Percentiles rank a stretch among this genome's conserved stretches.
phyloP scores from a whole-genome alignment of 2,329 filamentous ascomycete species.

The Tolypocladium pustulatum region DNA sequence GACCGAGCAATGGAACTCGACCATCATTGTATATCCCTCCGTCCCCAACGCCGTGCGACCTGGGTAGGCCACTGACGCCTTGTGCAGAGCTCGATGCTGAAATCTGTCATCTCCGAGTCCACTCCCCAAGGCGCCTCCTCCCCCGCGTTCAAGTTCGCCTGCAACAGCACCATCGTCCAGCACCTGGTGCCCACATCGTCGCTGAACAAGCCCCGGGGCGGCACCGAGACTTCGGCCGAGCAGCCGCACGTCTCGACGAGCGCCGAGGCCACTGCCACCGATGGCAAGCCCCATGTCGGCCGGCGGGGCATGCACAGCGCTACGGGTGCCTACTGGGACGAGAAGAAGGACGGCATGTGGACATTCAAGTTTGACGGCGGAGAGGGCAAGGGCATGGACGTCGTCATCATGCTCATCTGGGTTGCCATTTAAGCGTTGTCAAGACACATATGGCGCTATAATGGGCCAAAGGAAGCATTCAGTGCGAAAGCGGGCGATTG shows the following conservation, averaged over 20 bases:
- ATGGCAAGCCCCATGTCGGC: conserved; percentile 63
- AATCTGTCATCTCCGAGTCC: conserved; percentile 66
- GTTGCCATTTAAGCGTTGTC: conserved; percentile 48
- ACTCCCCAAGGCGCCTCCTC: conserved; percentile 44
- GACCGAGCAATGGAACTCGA: conserved; percentile 81
- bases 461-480: not conserved
- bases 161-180: conserved; percentile 98
- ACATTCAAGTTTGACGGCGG: conserved; percentile 73
- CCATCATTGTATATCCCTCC: conserved; percentile 66
- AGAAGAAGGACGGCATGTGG: conserved; percentile 85
- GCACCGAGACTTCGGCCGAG: conserved; percentile 35
- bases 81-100: conserved; percentile 61
- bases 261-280: conserved; percentile 43
- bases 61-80: conserved; percentile 6
- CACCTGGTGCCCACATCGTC: conserved; percentile 64
- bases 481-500: not conserved
- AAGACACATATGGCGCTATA: not conserved
- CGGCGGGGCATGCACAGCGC: conserved; percentile 85
- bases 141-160: conserved; percentile 80
- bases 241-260: conserved; percentile 46
- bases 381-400: conserved; percentile 56
- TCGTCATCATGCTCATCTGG: conserved; percentile 69
- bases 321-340: conserved; percentile 80
- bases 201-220: conserved; percentile 47
- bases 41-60: not conserved